Evolutionary conservation across 768 basidiomycete genomes (phyloP).

Genomic region (Tubosaeta sp.): DNA sequence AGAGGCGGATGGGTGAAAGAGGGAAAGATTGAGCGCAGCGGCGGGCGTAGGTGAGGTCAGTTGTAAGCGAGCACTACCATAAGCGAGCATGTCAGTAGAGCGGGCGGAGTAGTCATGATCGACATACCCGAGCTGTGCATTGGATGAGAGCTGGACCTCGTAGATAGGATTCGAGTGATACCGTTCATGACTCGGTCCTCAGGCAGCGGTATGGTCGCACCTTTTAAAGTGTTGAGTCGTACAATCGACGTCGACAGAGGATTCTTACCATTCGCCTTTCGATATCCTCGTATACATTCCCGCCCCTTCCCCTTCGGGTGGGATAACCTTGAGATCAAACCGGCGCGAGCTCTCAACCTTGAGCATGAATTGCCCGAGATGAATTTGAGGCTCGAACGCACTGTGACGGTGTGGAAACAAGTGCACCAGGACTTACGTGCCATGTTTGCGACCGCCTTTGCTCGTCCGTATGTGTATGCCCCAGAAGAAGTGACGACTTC

Average conservation of each 20-base stretch:
- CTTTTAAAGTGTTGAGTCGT: conserved; percentile 34
- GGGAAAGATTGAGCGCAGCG: conserved; percentile 55
- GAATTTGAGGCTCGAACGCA: conserved; percentile 65
- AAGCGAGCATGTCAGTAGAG: background rate
- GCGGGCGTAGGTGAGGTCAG: conserved; percentile 41
- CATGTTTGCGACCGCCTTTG: conserved; percentile 49
- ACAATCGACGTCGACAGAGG: background rate
- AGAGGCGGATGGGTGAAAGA: conserved; percentile 39
- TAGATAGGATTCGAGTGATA: conserved; percentile 69
- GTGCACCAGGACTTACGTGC: conserved; percentile 39
- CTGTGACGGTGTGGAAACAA: background rate
- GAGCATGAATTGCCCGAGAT: conserved; percentile 63
- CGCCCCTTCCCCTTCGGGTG: conserved; percentile 85
- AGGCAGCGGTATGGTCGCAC: conserved; percentile 55
- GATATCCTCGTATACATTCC: conserved; percentile 78
- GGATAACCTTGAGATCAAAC: conserved; percentile 61
- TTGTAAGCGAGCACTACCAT: conserved; percentile 64
- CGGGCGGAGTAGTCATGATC: conserved; percentile 25
- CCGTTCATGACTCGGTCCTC: conserved; percentile 60
- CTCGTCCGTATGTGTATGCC: conserved; percentile 76
- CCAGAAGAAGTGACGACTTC: conserved; percentile 74
- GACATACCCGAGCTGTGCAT: conserved; percentile 57
- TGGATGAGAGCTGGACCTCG: conserved; percentile 50
- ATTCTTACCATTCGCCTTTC: conserved; percentile 68
- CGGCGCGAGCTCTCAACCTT: conserved; percentile 57